Evolutionary conservation across 306 rosid genomes (phyloP), one percentile per base, ranked within the genome.

Genomic region (Morella rubra): DNA sequence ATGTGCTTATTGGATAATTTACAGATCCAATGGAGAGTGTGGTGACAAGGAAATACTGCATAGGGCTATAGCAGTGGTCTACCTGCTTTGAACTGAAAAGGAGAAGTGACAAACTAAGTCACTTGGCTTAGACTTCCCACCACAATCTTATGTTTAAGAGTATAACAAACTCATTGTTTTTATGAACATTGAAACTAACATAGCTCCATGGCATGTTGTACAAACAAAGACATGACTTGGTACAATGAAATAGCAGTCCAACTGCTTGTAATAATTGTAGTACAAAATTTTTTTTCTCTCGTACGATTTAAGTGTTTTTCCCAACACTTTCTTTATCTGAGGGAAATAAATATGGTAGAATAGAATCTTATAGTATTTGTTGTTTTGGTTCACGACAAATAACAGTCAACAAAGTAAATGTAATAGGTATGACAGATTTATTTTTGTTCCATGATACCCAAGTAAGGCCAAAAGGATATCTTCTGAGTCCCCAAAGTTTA

Each of bases 71-170:
- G 5, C 27, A 59, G 8, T 24, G 41, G 8, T 32, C 44, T 82
- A 37, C 96, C 96, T 90, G 72, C 58, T 60, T 64, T 24, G 51
- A 62, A 59, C 66, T 76, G 70, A 58, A 80, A 32, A 50, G 62
- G 37, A 54, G 20, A 79, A 73, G 79, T 27, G 51, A 73, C 41
- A 41, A 65, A 73, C 20, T 40, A 70, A 51, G 27, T 74, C 80
- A 70, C 41, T 10, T 64, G 47, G 69, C 55, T 13, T 27, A 41
- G 42, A 20, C 14, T 55, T 62, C 19, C 50, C 50, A 41, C 51
- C 49, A 66, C 68, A 66, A 74, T 7, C 51, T 52, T 65, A 9
- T 41, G 27, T 19, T 66, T 66, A 32, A 32, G n/a, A 40, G 71
- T 18, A 27, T n/a, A 18, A 62, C 6, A 7, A 18, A 66, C 71